Evolutionary conservation across 108 stramenopile genomes (phyloP), one percentile per base, ranked within the genome.

Genomic region (Cylindrotheca fusiformis): DNA sequence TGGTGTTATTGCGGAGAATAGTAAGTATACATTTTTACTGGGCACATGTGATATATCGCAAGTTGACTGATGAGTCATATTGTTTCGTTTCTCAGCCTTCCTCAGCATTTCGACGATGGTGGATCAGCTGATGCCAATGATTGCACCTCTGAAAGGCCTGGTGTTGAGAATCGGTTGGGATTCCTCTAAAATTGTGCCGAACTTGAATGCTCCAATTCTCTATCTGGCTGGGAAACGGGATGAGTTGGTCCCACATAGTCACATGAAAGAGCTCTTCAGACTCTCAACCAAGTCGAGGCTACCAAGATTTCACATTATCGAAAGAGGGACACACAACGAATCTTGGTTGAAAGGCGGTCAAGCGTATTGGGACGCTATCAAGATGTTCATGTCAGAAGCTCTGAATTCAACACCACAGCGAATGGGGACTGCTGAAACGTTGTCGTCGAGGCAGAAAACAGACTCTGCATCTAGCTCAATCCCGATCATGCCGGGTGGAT

Each of bases 1-100:
- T 3, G 97, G 92, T 18, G 71, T 99, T 5, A 79, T 98, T 27
- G 88, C 98, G 26, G 98, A 99, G 66, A 99, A 99, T 67, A 99
- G 36, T 41, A 41, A 41, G 36, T 41, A 10, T 41, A 10, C 36
- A 41, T 14, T 41, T 41, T n/a, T n/a, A n/a, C n/a, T n/a, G n/a
- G n/a, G n/a, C n/a, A n/a, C n/a, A n/a, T n/a, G n/a, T n/a, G n/a
- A n/a, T n/a, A n/a, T n/a, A n/a, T n/a, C n/a, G n/a, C n/a, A n/a
- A n/a, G n/a, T n/a, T n/a, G n/a, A n/a, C n/a, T n/a, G n/a, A n/a
- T n/a, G n/a, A n/a, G n/a, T n/a, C n/a, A n/a, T n/a, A n/a, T n/a
- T n/a, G n/a, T n/a, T n/a, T n/a, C n/a, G n/a, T n/a, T n/a, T n/a
- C 6, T 10, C 14, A 41, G 36, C 98, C 22, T 98, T 99, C 62